Percentiles rank a stretch among this genome's conserved stretches.
Conservation (phyloP, 2,329 filamentous ascomycete species). For the Aureobasidium sp. region DNA sequence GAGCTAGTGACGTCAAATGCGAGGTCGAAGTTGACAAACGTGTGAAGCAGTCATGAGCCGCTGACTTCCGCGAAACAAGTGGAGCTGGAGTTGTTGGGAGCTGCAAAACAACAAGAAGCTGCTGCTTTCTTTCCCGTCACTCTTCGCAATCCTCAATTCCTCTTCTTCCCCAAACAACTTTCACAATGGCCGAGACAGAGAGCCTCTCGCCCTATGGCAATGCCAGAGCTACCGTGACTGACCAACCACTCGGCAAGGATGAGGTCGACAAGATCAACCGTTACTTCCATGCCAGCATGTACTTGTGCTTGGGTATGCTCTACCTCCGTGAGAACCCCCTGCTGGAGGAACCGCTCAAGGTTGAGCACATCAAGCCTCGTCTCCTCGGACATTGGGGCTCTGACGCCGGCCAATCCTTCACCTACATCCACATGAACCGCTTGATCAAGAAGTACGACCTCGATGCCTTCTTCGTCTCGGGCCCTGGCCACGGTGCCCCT, state of each 20-base stretch:
- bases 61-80: background rate
- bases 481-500: slow-evolving; percentile 69
- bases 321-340: slow-evolving; percentile 68
- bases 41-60: background rate
- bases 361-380: slow-evolving; percentile 64
- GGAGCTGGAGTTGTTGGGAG: background rate
- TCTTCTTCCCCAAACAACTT: background rate
- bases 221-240: slow-evolving; percentile 23
- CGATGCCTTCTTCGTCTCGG: slow-evolving; percentile 63
- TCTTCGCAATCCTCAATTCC: background rate
- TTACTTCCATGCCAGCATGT: slow-evolving; percentile 66
- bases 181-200: slow-evolving; percentile 2
- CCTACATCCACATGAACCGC: slow-evolving; percentile 74
- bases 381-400: slow-evolving; percentile 72
- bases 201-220: slow-evolving; percentile 13
- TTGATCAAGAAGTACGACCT: slow-evolving; percentile 73
- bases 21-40: background rate
- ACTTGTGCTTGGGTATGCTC: slow-evolving; percentile 71
- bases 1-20: background rate
- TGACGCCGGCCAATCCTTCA: slow-evolving; percentile 72
- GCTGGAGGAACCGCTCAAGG: slow-evolving; percentile 57
- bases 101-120: slow-evolving; percentile 5
- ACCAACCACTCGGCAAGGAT: slow-evolving; percentile 51
- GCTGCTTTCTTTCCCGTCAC: background rate
- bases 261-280: slow-evolving; percentile 61